These are phyloP conservation scores for Davidsoniella virescens DNA, from an alignment of 2,329 filamentous ascomycete genomes.

Conservation along the genomic window DNA sequence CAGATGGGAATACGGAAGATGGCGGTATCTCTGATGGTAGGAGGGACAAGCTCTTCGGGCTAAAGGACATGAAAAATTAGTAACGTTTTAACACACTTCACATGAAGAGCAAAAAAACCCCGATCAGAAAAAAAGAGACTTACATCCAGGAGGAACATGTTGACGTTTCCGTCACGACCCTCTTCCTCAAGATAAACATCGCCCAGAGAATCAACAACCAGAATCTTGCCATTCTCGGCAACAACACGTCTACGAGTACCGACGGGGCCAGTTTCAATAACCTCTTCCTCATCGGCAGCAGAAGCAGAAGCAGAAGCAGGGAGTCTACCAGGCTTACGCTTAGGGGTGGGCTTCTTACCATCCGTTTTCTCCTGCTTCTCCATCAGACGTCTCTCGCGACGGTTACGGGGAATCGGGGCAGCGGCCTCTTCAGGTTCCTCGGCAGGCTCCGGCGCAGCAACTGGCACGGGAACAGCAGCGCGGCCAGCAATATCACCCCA, in stretches of 20 bases:
- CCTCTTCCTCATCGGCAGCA: conserved; percentile 26
- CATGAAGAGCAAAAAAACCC: neutral
- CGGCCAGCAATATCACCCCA: conserved; percentile 74
- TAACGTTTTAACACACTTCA: neutral
- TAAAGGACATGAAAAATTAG: conserved; percentile 22
- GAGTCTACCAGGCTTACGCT: conserved; percentile 18
- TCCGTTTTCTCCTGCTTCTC: conserved; percentile 68
- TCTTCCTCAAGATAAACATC: conserved; percentile 92
- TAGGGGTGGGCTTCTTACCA: conserved; percentile 36
- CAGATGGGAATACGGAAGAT: conserved; percentile 65
- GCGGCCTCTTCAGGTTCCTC: conserved; percentile 25
- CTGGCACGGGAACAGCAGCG: conserved; percentile 18
- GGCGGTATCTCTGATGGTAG: conserved; percentile 67
- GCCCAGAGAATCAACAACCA: conserved; percentile 81
- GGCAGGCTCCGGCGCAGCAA: conserved; percentile 23
- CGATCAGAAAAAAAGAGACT: conserved; percentile 22
- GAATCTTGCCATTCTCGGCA: conserved; percentile 85
- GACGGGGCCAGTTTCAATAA: conserved; percentile 42
- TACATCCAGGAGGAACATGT: conserved; percentile 79
- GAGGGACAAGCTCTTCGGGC: conserved; percentile 63
- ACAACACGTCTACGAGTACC: conserved; percentile 76
- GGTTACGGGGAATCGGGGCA: conserved; percentile 50
- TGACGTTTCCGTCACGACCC: conserved; percentile 67
- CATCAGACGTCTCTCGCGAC: conserved; percentile 74
- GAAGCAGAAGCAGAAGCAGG: conserved; percentile 21